A percentile compares a stretch with the other conserved stretches of the same genome.
phyloP scores from a whole-genome alignment of 1,284 basidiomycete species.

The Microbotryum silenes-acaulis region DNA sequence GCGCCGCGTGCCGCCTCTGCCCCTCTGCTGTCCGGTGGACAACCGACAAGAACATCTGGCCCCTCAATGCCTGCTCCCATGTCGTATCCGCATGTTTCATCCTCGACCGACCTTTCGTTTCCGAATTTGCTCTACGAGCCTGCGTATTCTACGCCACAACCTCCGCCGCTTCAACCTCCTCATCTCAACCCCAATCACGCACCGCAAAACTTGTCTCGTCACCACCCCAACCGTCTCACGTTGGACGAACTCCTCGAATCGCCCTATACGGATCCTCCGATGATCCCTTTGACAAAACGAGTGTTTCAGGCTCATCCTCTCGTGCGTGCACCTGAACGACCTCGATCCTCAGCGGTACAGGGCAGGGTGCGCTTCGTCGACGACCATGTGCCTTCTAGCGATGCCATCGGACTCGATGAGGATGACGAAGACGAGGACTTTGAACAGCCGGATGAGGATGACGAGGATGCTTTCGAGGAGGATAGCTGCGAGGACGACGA shows the following conservation, averaged over 20 bases:
- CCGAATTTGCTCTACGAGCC: no score
- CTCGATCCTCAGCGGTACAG: neutral
- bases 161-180: no score
- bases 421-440: conserved; percentile 5
- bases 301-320: neutral
- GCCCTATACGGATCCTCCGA: conserved; percentile 3
- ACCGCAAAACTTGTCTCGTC: no score
- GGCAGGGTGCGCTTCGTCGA: conserved; percentile 1
- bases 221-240: neutral
- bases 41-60: no score
- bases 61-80: no score
- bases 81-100: no score
- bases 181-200: no score
- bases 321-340: neutral
- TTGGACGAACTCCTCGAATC: conserved; percentile 1
- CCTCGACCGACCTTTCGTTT: no score
- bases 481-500: conserved; percentile 1
- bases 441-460: conserved; percentile 3
- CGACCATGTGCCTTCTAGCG: conserved; percentile 11
- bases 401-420: conserved; percentile 18
- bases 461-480: conserved; percentile 15
- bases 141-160: no score
- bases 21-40: no score
- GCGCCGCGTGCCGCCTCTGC: no score
- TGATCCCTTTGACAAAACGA: conserved; percentile 1